Evolutionary conservation across 495 filamentous ascomycete genomes (phyloP), one percentile per base, ranked within the genome.

Genomic region (Thozetella sp.): DNA sequence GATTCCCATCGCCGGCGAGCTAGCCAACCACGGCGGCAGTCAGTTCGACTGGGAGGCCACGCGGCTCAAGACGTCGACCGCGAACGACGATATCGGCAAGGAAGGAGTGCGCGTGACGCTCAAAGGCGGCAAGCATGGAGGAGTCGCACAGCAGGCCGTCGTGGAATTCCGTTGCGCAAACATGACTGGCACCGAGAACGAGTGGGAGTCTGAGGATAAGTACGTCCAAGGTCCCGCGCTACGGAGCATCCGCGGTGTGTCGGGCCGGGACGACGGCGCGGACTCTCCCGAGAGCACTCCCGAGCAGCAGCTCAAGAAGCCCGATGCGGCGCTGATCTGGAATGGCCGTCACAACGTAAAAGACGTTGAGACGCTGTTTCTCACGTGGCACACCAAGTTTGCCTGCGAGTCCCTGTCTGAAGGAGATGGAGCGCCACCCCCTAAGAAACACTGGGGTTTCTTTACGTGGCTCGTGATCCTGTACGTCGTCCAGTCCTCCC

Each of bases 381-480:
- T 99, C 66, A 84, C 88, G 59, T 99, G 95, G 95, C 74, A 76
- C 61, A 97, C 95, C 13, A 90, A 92, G 67, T 87, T 90, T 67
- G 94, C 90, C 0, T 99, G 95, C 73, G 87, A 93, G 61, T 76
- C 77, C 52, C 70, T 75, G 25, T 76, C 73, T 4, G 80, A 79
- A n/a, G 78, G 54, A 17, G 61, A 59, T 13, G 72, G 46, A 4
- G 23, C 46, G 22, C 54, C 62, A 50, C 48, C 78, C 57, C 60
- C 70, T 22, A 66, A 73, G 37, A 63, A 67, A 10, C 75, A 81
- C 55, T 98, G 94, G 96, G 95, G 96, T 0, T 94, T 97, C 76
- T 97, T 99, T 70, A 97, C 95, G 11, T 99, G 95, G 95, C 80
- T 98, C 62, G 87, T 98, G 61, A 90, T 99, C 63, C 89, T 99